Evolutionary conservation across 2,329 filamentous ascomycete genomes (phyloP), one percentile per base, ranked within the genome.

Genomic region (Pezicula radicicola): DNA sequence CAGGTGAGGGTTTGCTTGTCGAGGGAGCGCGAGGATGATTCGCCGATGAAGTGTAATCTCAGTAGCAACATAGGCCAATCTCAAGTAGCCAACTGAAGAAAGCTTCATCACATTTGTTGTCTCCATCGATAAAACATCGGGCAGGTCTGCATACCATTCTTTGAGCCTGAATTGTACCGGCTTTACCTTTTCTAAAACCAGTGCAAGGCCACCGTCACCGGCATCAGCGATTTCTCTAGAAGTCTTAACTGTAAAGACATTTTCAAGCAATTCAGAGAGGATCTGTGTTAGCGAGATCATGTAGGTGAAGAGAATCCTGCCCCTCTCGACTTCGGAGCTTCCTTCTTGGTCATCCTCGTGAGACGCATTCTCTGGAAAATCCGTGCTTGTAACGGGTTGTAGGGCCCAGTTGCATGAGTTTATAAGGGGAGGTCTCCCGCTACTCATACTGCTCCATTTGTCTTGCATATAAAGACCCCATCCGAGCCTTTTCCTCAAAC

Each of bases 391-490:
- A 7, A 78, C 67, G 2, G 68, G 62, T 27, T 70, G 68, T 2
- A 84, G 74, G 21, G 76, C 76, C 82, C 83, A 85, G 58, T 83
- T 79, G 7, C 71, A 71, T 3, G 71, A 66, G 5, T 70, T 70
- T 21, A 84, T 78, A 48, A 83, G 75, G 21, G 76, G 78, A 10
- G 80, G 80, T 25, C 81, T 72, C 7, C 82, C 81, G 56, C 81
- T 77, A 27, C 80, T 75, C 36, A 83, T 70, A 2, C 78, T 75
- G 2, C 78, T 76, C 81, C 79, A 85, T 59, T 80, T 83, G 56
- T 87, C 84, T 61, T 87, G 83, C 73, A 85, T 82, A 55, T 78
- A 87, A 0, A 85, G 66, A 2, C 78, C 83, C 84, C 84, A 88
- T 0, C 80, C 82, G 0, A 87, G 68, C 13, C 84, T 71, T 59